Conservation (phyloP, 306 rosid genomes). For the Gastrolobium bilobum region DNA sequence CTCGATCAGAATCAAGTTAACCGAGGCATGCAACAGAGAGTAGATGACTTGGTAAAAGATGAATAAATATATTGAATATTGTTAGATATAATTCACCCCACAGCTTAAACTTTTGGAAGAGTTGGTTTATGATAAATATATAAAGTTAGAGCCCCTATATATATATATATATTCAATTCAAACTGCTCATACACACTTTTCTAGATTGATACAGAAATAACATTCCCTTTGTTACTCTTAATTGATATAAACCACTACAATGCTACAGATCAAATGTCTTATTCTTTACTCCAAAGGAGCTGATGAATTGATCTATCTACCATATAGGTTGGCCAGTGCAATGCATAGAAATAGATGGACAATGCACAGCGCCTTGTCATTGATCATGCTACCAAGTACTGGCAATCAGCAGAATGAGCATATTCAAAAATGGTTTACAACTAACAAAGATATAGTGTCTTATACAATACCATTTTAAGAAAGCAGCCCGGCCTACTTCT, state of each 20-base stretch:
- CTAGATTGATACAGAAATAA: constrained; percentile 13
- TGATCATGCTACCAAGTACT: constrained; percentile 3
- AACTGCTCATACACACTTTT: constrained; percentile 14
- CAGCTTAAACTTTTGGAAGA: neutral
- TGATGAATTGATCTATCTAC: constrained; percentile 14
- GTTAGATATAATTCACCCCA: neutral
- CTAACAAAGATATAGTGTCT: constrained; percentile 3
- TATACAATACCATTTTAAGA: constrained; percentile 79
- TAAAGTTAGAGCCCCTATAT: neutral
- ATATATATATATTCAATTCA: neutral
- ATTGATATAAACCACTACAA: constrained; percentile 11
- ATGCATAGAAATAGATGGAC: constrained; percentile 7
- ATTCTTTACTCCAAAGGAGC: constrained; percentile 2
- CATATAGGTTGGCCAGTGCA: constrained; percentile 24
- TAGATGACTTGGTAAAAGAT: neutral
- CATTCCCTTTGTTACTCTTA: neutral
- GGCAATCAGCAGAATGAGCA: constrained; percentile 14
- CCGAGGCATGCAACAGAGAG: constrained; percentile 15
- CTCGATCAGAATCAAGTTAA: constrained; percentile 49
- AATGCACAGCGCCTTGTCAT: neutral
- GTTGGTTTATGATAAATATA: neutral
- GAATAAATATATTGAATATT: constrained; percentile 3
- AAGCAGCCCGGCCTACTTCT: constrained; percentile 76
- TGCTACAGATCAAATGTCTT: constrained; percentile 22
- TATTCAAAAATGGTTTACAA: neutral